phyloP scores from a whole-genome alignment of 2,329 filamentous ascomycete species.

The Hypoxylon sp. region DNA sequence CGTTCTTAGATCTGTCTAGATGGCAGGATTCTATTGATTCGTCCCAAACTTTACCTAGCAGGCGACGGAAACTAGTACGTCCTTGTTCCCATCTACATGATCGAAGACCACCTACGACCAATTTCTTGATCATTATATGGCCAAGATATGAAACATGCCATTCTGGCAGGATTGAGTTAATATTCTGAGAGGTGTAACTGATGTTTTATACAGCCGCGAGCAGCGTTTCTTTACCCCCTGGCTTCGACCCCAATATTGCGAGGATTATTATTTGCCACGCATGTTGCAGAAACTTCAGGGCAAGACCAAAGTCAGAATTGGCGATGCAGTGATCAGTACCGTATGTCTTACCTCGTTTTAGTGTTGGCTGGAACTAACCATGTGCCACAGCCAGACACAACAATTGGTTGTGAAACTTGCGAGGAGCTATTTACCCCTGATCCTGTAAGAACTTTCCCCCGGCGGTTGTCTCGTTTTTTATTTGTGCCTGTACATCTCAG shows the following conservation, averaged over 20 bases:
- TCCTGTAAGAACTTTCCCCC: background rate
- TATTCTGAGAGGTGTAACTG: background rate
- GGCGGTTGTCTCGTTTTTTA: background rate
- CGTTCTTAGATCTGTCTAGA: constrained; percentile 62
- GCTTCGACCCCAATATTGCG: constrained; percentile 69
- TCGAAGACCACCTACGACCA: background rate
- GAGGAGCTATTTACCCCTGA: constrained; percentile 76
- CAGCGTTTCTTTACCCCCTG: constrained; percentile 72
- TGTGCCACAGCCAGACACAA: constrained; percentile 65
- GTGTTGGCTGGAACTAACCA: background rate
- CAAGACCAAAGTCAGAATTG: constrained; percentile 69
- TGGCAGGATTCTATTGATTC: constrained; percentile 77
- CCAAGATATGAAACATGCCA: background rate
- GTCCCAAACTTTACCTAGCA: constrained; percentile 80
- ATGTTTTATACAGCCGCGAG: background rate
- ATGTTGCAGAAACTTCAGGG: constrained; percentile 69
- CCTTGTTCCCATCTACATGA: background rate
- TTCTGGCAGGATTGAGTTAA: background rate
- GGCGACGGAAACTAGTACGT: constrained; percentile 72
- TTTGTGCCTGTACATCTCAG: background rate
- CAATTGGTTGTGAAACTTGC: constrained; percentile 71
- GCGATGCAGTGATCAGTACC: constrained; percentile 74
- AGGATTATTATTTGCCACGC: constrained; percentile 75
- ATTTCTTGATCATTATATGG: background rate
- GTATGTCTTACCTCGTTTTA: background rate